Evolutionary conservation across 139 green algal species (phyloP).

Genomic region (Volvox africanus): DNA sequence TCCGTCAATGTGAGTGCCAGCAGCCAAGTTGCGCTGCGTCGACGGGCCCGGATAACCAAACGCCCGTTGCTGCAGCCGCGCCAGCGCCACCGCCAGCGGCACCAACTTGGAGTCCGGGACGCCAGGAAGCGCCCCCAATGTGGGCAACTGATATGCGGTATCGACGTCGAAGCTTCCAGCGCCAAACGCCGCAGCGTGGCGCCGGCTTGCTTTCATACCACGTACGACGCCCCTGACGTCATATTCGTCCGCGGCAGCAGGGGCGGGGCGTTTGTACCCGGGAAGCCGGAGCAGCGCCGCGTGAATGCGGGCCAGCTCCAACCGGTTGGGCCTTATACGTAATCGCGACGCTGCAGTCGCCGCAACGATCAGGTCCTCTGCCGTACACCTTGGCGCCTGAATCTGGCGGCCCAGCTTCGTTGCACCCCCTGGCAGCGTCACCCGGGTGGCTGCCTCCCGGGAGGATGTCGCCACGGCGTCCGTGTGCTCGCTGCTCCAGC

Average conservation of each 20-base stretch:
- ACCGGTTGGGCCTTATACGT: not conserved
- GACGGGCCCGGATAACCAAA: not conserved
- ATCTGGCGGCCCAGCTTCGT: too few relatives aligned
- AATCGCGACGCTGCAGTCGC: not conserved
- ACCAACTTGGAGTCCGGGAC: conserved; percentile 3
- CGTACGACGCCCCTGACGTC: not conserved
- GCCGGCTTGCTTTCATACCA: not conserved
- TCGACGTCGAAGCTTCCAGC: too few relatives aligned
- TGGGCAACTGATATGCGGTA: too few relatives aligned
- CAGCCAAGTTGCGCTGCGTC: not conserved
- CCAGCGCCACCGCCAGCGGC: conserved; percentile 17
- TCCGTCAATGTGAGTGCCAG: not conserved
- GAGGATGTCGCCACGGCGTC: not conserved
- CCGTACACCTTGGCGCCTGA: too few relatives aligned
- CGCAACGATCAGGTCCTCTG: conserved; percentile 2
- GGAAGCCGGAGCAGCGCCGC: not conserved
- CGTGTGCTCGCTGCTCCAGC: not conserved
- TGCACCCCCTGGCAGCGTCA: too few relatives aligned
- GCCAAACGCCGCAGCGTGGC: not conserved
- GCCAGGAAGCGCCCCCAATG: not conserved
- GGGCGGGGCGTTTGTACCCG: not conserved
- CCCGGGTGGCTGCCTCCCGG: too few relatives aligned
- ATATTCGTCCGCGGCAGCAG: not conserved
- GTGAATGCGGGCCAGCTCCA: conserved; percentile 5
- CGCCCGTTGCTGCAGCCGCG: not conserved